phyloP scores from a whole-genome alignment of 352 stramenopile genomes.

The Peronospora farinosa region DNA sequence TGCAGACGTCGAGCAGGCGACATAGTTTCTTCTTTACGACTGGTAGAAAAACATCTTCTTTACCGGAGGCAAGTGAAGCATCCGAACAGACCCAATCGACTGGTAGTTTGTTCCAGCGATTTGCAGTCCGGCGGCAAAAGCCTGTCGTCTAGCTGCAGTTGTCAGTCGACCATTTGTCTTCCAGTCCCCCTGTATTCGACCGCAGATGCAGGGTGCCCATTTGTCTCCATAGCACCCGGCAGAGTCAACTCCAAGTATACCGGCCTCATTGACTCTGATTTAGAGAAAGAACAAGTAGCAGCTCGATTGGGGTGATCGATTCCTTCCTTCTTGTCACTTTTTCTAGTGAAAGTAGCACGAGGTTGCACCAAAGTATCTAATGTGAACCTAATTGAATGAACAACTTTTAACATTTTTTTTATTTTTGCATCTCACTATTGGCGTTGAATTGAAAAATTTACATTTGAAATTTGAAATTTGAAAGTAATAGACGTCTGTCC shows the following conservation, averaged over 20 bases:
- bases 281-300: slow-evolving; percentile 17
- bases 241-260: no score
- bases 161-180: slow-evolving; percentile 4
- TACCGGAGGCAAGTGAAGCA: slow-evolving; percentile 30
- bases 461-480: not conserved
- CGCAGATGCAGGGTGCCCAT: slow-evolving; percentile 15
- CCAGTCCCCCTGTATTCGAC: slow-evolving; percentile 14
- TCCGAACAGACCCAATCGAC: slow-evolving; percentile 18
- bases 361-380: no score
- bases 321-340: no score
- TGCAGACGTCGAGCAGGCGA: slow-evolving; percentile 10
- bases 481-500: not conserved
- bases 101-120: slow-evolving; percentile 30
- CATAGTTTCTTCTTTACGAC: slow-evolving; percentile 23
- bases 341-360: no score
- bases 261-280: slow-evolving; percentile 17
- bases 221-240: slow-evolving; percentile 29
- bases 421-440: no score
- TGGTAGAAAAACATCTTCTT: slow-evolving; percentile 18
- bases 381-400: no score
- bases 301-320: not conserved
- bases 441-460: no score
- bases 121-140: slow-evolving; percentile 31
- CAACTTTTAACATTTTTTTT: no score
- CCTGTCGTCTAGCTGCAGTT: slow-evolving; percentile 5